Base-by-base conservation (phyloP, 2,329 filamentous ascomycete species). In the Fusarium avenaceum region DNA sequence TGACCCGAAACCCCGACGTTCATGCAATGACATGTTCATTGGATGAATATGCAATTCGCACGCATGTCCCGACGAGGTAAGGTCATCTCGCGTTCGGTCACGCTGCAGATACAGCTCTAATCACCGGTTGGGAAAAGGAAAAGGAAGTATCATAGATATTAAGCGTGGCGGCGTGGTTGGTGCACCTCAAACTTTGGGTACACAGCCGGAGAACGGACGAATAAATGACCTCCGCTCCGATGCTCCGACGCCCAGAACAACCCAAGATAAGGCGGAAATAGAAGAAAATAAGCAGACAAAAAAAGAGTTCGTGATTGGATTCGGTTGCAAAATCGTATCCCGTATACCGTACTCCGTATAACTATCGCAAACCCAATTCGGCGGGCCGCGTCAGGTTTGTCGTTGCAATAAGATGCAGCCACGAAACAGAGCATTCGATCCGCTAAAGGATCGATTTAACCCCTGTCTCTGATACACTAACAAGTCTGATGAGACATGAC, bases 101-200 rank as follows among this genome's bases (percentile, higher is more conserved):
- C 17, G 35, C 35, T n/a, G 6, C 30, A 33, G 30, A 33, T 14
- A 33, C 13, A 15, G 30, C 28, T 15, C 10, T 33, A 15, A 33
- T 15, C 30, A 38, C 28, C 43, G 24, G 48, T n/a, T 40, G 15
- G 26, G 26, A 35, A 35, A 38, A 33, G n/a, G 26, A 55, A 63
- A 57, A 63, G 58, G 43, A 63, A 63, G 57, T 32, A 63, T 63
- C 59, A 63, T 57, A 57, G 57, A 63, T 48, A 45, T 47, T 54
- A 10, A 13, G 28, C 10, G 28, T 13, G 10, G 28, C 11, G 11
- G 10, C 28, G 28, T 30, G 4, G 28, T 30, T 30, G 4, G 28
- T 30, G 11, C 6, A 30, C 28, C 10, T 30, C 28, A 30, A 13
- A 30, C 11, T 11, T 30, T 11, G 9, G 28, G 26, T 28, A 35